phyloP scores from a whole-genome alignment of 108 stramenopile genomes.

The Fragilaria radians region DNA sequence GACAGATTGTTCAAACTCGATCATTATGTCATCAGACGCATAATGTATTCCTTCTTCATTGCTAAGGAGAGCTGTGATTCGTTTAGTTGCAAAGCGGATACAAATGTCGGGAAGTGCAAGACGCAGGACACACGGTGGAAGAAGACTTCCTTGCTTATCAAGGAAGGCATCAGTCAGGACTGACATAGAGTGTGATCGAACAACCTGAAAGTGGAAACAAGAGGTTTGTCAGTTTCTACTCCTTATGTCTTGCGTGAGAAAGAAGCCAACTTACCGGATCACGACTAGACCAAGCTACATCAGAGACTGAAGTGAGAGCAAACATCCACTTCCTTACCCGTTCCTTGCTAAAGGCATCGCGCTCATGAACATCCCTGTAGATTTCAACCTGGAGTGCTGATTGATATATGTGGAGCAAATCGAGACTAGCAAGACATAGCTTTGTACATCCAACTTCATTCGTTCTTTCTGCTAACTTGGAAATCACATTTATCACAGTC shows the following conservation, averaged over 20 bases:
- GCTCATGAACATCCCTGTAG: slow-evolving; percentile 6
- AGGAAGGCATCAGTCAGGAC: slow-evolving; percentile 72
- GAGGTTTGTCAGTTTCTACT: slow-evolving; percentile 1
- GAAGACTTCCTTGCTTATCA: slow-evolving; percentile 49
- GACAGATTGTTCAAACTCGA: slow-evolving; percentile 75
- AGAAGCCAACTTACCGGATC: slow-evolving; percentile 43
- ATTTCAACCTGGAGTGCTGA: slow-evolving; percentile 26
- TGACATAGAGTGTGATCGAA: slow-evolving; percentile 75
- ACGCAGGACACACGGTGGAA: slow-evolving; percentile 45
- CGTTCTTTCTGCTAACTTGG: slow-evolving; percentile 44
- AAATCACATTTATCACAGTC: slow-evolving; percentile 32
- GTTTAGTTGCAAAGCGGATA: slow-evolving; percentile 55
- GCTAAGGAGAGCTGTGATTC: slow-evolving; percentile 44
- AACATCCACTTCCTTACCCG: background rate
- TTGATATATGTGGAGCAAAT: slow-evolving; percentile 59
- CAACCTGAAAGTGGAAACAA: slow-evolving; percentile 30
- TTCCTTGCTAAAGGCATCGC: background rate
- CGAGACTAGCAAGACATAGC: slow-evolving; percentile 71
- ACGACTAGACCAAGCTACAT: slow-evolving; percentile 50
- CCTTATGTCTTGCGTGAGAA: too few relatives aligned
- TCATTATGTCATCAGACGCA: slow-evolving; percentile 49
- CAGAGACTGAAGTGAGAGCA: slow-evolving; percentile 49
- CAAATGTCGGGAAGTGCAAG: slow-evolving; percentile 48
- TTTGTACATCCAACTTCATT: slow-evolving; percentile 45
- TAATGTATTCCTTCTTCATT: slow-evolving; percentile 12